Conservation (phyloP, 306 rosid species). For the Begonia peltatifolia region DNA sequence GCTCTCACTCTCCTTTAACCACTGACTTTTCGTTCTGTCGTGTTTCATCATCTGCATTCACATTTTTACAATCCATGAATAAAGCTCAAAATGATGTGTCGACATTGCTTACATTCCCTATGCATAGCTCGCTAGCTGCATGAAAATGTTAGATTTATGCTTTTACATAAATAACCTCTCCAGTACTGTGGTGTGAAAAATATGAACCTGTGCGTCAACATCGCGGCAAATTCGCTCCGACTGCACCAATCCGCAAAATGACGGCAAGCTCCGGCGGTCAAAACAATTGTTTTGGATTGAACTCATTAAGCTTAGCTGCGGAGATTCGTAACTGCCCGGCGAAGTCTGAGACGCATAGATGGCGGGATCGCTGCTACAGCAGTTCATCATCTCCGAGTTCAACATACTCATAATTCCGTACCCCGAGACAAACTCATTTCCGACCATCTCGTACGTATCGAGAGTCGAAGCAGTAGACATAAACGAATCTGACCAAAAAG, state of each 20-base stretch:
- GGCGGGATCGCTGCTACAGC: conserved; percentile 49
- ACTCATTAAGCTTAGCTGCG: neutral
- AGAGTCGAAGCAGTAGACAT: too few species aligned
- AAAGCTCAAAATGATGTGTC: too few species aligned
- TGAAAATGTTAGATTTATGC: too few species aligned
- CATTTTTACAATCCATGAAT: neutral
- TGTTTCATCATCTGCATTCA: neutral
- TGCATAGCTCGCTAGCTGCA: conserved; percentile 8
- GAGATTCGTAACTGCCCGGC: conserved; percentile 5
- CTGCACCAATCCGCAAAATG: too few species aligned
- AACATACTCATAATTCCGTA: conserved; percentile 16
- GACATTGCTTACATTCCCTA: neutral
- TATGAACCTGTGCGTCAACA: too few species aligned
- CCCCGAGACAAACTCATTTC: conserved; percentile 11
- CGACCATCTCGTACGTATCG: too few species aligned
- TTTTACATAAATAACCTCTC: too few species aligned
- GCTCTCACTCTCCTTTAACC: conserved; percentile 74
- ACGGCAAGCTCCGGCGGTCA: too few species aligned
- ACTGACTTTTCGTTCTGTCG: conserved; percentile 29
- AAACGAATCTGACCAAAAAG: too few species aligned
- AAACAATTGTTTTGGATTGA: too few species aligned
- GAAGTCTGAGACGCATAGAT: conserved; percentile 51
- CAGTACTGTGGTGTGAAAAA: too few species aligned
- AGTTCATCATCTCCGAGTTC: conserved; percentile 25
- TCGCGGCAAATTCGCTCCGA: too few species aligned